A percentile compares a stretch with the other conserved stretches of the same genome.
Conservation (phyloP, 139 green algal species). For the Bryopsis sp. region DNA sequence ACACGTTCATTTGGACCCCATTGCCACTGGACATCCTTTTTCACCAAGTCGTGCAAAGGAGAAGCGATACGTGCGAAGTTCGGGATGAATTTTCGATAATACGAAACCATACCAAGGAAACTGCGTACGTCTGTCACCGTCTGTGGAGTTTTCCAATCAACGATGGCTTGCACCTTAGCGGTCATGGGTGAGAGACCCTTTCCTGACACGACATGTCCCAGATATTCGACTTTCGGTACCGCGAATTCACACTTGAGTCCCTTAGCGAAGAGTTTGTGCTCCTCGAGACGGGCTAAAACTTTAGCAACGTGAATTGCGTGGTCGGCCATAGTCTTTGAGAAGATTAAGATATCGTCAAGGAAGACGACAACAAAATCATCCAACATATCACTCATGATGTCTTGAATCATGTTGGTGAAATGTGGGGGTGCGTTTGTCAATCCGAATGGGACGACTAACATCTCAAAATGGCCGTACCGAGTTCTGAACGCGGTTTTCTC, state of each 20-base stretch:
- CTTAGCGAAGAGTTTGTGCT: conserved; percentile 21
- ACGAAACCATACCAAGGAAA: conserved; percentile 28
- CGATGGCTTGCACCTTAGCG: conserved; percentile 30
- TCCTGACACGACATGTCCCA: conserved; percentile 28
- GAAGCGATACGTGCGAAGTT: not conserved
- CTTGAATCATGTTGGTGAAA: conserved; percentile 12
- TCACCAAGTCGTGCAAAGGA: not conserved
- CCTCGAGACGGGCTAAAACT: conserved; percentile 11
- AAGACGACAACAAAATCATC: not conserved
- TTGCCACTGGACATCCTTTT: not conserved
- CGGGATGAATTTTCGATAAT: conserved; percentile 4
- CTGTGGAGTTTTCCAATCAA: conserved; percentile 20
- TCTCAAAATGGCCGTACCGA: conserved; percentile 1
- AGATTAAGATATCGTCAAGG: conserved; percentile 25
- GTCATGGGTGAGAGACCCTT: conserved; percentile 17
- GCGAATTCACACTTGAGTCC: conserved; percentile 21
- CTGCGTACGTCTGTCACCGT: conserved; percentile 19
- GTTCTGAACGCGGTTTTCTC: conserved; percentile 22
- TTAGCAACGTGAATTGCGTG: not conserved
- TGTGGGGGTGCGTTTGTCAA: no score
- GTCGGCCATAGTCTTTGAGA: conserved; percentile 22
- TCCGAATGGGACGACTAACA: conserved; percentile 5
- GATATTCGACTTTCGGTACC: conserved; percentile 21
- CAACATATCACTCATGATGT: not conserved
- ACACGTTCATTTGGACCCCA: conserved; percentile 1